phyloP scores from a whole-genome alignment of 805 yeast genomes.

The Clavispora carvajalis region DNA sequence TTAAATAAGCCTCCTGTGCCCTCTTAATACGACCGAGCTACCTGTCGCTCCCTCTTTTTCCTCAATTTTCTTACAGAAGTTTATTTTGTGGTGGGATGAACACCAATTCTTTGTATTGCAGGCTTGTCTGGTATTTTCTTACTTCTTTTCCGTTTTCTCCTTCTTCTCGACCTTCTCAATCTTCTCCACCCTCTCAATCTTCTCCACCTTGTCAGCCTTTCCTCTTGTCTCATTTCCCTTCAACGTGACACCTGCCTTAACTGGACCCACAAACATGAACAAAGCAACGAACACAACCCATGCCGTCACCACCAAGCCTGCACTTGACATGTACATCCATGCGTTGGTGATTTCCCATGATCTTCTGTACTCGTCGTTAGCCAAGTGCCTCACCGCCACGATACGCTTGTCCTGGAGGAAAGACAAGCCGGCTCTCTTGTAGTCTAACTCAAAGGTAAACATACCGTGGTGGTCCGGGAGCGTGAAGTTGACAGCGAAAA shows the following conservation, averaged over 20 bases:
- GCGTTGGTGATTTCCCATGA: conserved; percentile 91
- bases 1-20: too few relatives aligned
- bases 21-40: too few relatives aligned
- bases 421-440: conserved; percentile 71
- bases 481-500: conserved; percentile 52
- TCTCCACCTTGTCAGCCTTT: background rate
- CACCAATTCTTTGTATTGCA: too few relatives aligned
- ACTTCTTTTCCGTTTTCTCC: background rate
- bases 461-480: conserved; percentile 97
- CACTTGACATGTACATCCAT: conserved; percentile 81
- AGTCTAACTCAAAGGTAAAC: conserved; percentile 78
- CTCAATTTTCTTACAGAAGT: too few relatives aligned
- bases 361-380: conserved; percentile 91
- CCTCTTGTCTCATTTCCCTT: too few relatives aligned
- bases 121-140: too few relatives aligned
- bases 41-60: too few relatives aligned
- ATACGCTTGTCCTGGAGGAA: conserved; percentile 61
- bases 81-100: too few relatives aligned
- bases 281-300: conserved; percentile 76
- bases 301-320: conserved; percentile 60
- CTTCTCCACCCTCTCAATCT: conserved; percentile 1
- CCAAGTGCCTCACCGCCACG: conserved; percentile 86
- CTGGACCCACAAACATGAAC: conserved; percentile 42
- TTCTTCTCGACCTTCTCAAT: background rate
- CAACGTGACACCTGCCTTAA: too few relatives aligned